Percentiles rank a stretch among this genome's conserved stretches.
These are phyloP conservation scores for Hydnomerulius pinastri DNA, from an alignment of 768 basidiomycete genomes.

Conservation along the genomic window DNA sequence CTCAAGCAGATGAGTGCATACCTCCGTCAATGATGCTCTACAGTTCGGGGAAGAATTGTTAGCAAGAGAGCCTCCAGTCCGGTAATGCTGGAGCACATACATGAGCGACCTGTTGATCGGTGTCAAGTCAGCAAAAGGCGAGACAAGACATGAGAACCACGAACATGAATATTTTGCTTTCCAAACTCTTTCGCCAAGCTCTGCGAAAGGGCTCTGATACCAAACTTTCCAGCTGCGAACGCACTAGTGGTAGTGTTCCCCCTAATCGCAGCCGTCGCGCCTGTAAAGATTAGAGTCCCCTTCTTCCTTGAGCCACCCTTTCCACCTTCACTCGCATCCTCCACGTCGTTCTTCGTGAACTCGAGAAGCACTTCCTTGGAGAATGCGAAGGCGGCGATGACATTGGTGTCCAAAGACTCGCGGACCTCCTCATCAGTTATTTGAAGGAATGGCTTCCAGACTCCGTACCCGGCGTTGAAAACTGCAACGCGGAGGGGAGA, in stretches of 20 bases:
- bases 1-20: conserved; percentile 18
- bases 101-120: conserved; percentile 54
- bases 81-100: conserved; percentile 39
- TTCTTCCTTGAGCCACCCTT: conserved; percentile 48
- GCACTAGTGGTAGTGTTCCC: conserved; percentile 63
- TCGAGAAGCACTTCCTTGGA: conserved; percentile 58
- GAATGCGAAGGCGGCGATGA: conserved; percentile 64
- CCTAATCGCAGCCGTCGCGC: conserved; percentile 66
- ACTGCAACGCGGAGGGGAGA: conserved; percentile 61
- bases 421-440: conserved; percentile 60
- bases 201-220: conserved; percentile 62
- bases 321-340: conserved; percentile 43
- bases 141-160: conserved; percentile 7
- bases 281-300: conserved; percentile 71
- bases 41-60: neutral
- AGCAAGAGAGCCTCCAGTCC: neutral
- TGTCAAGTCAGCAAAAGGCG: neutral
- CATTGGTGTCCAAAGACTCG: conserved; percentile 49
- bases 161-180: conserved; percentile 71
- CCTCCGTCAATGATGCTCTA: conserved; percentile 74
- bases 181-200: conserved; percentile 76
- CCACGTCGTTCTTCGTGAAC: conserved; percentile 54
- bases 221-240: conserved; percentile 67
- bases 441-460: conserved; percentile 70
- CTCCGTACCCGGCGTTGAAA: conserved; percentile 59